Evolutionary conservation across 768 basidiomycete species (phyloP).

Genomic region (Termitomyces eurrhizus): DNA sequence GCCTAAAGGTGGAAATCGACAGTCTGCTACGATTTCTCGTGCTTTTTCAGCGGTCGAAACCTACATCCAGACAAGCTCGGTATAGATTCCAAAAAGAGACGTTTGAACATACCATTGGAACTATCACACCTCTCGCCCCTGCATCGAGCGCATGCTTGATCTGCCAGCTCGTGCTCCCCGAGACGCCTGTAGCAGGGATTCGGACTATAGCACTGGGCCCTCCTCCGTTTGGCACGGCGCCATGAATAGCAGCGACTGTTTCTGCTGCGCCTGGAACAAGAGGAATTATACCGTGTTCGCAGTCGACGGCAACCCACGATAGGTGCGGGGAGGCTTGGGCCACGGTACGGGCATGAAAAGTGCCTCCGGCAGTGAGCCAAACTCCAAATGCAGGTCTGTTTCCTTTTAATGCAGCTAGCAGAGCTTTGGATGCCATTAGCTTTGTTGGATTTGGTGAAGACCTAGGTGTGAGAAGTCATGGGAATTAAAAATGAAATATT

Average conservation of each 20-base stretch:
- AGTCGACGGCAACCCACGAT: constrained; percentile 64
- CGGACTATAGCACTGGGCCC: constrained; percentile 56
- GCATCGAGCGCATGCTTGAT: constrained; percentile 70
- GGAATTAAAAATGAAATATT: not conserved
- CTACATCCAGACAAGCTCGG: constrained; percentile 21
- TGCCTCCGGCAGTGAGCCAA: constrained; percentile 61
- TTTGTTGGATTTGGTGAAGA: not conserved
- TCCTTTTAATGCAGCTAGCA: constrained; percentile 48
- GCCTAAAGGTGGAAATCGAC: constrained; percentile 59
- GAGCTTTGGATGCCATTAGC: constrained; percentile 49
- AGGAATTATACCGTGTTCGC: constrained; percentile 62
- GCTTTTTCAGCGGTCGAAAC: constrained; percentile 58
- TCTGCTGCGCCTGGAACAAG: constrained; percentile 56
- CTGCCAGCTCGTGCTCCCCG: constrained; percentile 58
- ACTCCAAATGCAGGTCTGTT: constrained; percentile 63
- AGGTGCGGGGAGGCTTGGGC: constrained; percentile 52
- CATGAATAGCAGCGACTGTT: constrained; percentile 49
- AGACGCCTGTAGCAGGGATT: constrained; percentile 60
- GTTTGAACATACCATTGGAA: constrained; percentile 53
- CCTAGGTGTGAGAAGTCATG: not conserved
- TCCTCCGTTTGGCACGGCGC: constrained; percentile 36
- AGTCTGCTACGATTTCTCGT: constrained; percentile 48
- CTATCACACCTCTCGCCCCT: constrained; percentile 59
- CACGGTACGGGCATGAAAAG: constrained; percentile 53
- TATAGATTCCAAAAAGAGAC: not conserved